Evolutionary conservation across 768 basidiomycete species (phyloP), one percentile per base, ranked within the genome.

Genomic region (Rhodotorula kratochvilovae): DNA sequence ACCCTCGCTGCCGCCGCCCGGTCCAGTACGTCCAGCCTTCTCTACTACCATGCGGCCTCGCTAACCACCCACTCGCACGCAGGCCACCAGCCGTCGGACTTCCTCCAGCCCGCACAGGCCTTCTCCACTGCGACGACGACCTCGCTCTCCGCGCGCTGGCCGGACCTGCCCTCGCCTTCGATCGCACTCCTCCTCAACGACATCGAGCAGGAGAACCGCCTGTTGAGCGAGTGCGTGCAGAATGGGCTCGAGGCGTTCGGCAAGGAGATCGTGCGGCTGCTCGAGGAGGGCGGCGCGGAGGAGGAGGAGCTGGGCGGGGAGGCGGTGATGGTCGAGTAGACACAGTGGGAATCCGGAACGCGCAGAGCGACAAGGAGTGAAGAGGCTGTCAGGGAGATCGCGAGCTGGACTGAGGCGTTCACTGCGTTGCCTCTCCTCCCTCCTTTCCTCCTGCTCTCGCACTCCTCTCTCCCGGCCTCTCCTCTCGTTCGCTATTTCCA

Each of bases 1-100:
- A 88, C 90, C 0, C 82, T 93, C 23, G 67, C 59, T 6, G 63
- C 66, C 25, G 77, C 78, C 13, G 64, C 64, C 35, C 65, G 60
- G 2, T 69, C 76, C 7, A 71, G 77, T 75, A 12, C 42, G 76
- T 12, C 42, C n/a, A 39, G 39, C 39, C 2, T 0, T 43, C 33
- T 16, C 19, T 27, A 21, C 42, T 19, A 11, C 19, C 23, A 11
- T 23, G 11, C 29, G 1, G 11, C 0, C 6, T 13, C 33, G 2
- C 50, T 42, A 1, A 31, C 25, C 35, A n/a, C 33, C 33, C n/a
- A n/a, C 10, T 12, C 1, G 21, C 27, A 19, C 35, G 33, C 59
- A 74, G 70, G 48, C 19, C 74, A 66, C 48, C 65, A 61, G 5
- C 67, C 43, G 3, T 45, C 59, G 12, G 31, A 35, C 16, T 61